These are phyloP conservation scores for Xylaria telfairii DNA, from an alignment of 495 filamentous ascomycete genomes.

Conservation along the genomic window DNA sequence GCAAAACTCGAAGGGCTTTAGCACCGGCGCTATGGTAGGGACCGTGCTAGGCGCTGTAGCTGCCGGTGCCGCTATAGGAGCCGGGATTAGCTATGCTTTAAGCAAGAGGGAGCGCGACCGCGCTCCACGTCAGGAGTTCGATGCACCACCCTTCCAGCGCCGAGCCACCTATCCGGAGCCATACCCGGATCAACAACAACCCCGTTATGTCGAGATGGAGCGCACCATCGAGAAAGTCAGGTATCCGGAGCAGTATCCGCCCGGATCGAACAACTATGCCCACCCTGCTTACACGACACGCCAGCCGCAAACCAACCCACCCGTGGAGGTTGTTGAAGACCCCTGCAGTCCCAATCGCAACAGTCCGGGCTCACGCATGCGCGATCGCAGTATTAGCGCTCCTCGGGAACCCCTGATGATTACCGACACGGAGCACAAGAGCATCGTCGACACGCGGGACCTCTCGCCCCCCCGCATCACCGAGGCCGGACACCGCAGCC, in stretches of 20 bases:
- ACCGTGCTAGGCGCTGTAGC: slow-evolving; percentile 74
- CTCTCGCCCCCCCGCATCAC: slow-evolving; percentile 8
- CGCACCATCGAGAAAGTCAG: slow-evolving; percentile 36
- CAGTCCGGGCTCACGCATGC: slow-evolving; percentile 31
- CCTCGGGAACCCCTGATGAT: slow-evolving; percentile 42
- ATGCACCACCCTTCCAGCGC: slow-evolving; percentile 42
- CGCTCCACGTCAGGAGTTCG: slow-evolving; percentile 47
- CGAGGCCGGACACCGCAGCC: slow-evolving; percentile 32
- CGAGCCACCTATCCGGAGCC: slow-evolving; percentile 48
- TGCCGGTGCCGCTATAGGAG: slow-evolving; percentile 77
- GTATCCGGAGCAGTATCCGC: slow-evolving; percentile 41
- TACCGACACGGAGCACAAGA: slow-evolving; percentile 33
- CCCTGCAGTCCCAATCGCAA: slow-evolving; percentile 43
- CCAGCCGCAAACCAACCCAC: slow-evolving; percentile 39
- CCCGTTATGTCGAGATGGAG: slow-evolving; percentile 46
- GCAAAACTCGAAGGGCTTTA: slow-evolving; percentile 41
- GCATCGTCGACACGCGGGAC: slow-evolving; percentile 29
- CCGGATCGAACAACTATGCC: slow-evolving; percentile 35
- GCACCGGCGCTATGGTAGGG: slow-evolving; percentile 53
- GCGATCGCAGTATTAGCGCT: slow-evolving; percentile 41
- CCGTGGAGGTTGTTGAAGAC: slow-evolving; percentile 52
- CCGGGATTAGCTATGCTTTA: slow-evolving; percentile 76
- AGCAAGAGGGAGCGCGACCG: slow-evolving; percentile 60
- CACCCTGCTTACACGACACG: slow-evolving; percentile 45
- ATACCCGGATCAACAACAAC: slow-evolving; percentile 37